Base-by-base conservation (phyloP, 148 eudicot genomes). In the Chenopodium album region DNA sequence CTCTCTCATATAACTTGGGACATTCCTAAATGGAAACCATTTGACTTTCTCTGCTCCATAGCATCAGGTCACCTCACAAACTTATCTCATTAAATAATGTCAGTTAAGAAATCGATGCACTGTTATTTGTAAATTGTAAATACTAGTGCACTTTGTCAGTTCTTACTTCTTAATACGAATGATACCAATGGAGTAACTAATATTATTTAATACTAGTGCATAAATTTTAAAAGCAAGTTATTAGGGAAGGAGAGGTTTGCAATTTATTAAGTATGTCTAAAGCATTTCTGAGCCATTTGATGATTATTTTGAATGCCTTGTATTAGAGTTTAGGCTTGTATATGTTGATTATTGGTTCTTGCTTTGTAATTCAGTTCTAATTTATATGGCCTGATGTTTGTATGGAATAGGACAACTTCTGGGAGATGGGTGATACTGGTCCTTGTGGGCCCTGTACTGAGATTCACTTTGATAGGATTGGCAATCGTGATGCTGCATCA, bases 371-470 rank as follows among this genome's bases (percentile, higher is more conserved):
- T 64, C 1, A 29, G 26, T 77, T 29, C 20, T 71, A 41, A 71
- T 69, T 60, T 29, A 22, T 77, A 14, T 65, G 64, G 26, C 48
- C 28, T 34, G 4, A 16, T 75, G 76, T 73, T 76, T 34, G 67
- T 79, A 71, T 71, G 72, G 75, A 76, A 48, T 69, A 96, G 99
- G 99, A 96, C 84, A 96, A 96, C 85, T 96, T 96, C 73, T 96
- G 99, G 99, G 99, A 96, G 90, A 96, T 96, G 99, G 99, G 99
- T 34, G 99, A 96, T 82, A 96, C 99, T 80, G 99, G 99, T 69
- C 99, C 99, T 65, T 96, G 99, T 87, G 99, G 98, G 80, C 99
- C 99, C 28, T 96, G 99, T 85, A 94, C 99, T 14, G 99, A 96
- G 87, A 91, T 96, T 75, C 99, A 96, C 78, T 96, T 90, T 73